phyloP scores from a whole-genome alignment of 805 yeast genomes.

The Saccharomycopsis sp. region DNA sequence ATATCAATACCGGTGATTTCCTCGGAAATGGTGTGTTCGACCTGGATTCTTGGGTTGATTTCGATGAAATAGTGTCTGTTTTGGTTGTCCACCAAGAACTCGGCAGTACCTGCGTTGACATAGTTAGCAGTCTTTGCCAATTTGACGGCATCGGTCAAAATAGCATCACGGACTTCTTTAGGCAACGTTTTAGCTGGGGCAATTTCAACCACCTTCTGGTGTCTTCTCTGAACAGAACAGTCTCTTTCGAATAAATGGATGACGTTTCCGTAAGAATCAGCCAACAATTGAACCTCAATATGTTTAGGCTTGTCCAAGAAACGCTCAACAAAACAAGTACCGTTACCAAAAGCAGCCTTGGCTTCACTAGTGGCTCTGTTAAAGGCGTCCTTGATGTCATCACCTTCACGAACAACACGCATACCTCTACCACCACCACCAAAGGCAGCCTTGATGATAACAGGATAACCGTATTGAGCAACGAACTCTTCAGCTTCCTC shows the following conservation, averaged over 20 bases:
- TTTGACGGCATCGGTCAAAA: conserved; percentile 89
- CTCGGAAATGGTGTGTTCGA: conserved; percentile 97
- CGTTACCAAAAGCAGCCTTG: conserved; percentile 92
- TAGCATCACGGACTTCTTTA: conserved; percentile 76
- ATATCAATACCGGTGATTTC: conserved; percentile 97
- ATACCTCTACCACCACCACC: conserved; percentile 99
- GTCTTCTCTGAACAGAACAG: conserved; percentile 99
- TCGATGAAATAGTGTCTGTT: conserved; percentile 96
- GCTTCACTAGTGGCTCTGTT: conserved; percentile 93
- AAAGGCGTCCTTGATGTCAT: conserved; percentile 86
- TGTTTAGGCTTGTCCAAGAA: conserved; percentile 94
- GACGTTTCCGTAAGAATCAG: conserved; percentile 90
- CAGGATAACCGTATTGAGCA: conserved; percentile 83
- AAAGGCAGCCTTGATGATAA: conserved; percentile 95
- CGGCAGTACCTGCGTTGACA: conserved; percentile 98
- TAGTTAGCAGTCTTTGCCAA: conserved; percentile 85
- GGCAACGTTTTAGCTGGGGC: conserved; percentile 96
- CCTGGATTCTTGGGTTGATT: conserved; percentile 97
- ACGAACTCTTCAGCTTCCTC: conserved; percentile 79
- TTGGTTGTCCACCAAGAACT: conserved; percentile 87
- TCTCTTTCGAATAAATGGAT: conserved; percentile 95
- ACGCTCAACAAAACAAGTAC: conserved; percentile 96
- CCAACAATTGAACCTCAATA: conserved; percentile 93
- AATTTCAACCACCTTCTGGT: conserved; percentile 96
- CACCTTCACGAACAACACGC: conserved; percentile 98